phyloP scores from a whole-genome alignment of 2,329 filamentous ascomycete genomes.

The Madurella mycetomatis region DNA sequence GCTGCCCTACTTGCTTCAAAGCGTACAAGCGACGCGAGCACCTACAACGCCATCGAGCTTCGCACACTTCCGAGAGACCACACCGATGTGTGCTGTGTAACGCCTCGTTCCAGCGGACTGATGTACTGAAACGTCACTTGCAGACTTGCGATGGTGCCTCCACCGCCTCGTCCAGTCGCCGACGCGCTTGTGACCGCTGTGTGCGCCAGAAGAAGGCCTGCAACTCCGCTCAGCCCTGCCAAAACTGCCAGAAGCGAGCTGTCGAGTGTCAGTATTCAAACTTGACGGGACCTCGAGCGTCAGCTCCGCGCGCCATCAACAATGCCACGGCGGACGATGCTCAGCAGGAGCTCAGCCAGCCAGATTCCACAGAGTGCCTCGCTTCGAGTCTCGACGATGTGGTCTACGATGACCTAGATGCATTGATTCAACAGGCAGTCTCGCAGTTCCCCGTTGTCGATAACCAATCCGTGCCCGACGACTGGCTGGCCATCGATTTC shows the following conservation, averaged over 20 bases:
- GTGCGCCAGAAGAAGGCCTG: conserved; percentile 35
- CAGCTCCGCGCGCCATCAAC: not conserved
- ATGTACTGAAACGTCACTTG: conserved; percentile 35
- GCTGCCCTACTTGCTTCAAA: conserved; percentile 32
- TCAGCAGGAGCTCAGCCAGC: not conserved
- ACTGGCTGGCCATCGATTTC: conserved; percentile 17
- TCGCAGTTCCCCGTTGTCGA: conserved; percentile 16
- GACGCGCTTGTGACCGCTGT: conserved; percentile 34
- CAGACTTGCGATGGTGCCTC: conserved; percentile 30
- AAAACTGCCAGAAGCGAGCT: conserved; percentile 27
- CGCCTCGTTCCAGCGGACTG: conserved; percentile 34
- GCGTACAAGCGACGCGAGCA: conserved; percentile 36
- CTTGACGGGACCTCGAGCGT: not conserved
- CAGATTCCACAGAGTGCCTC: not conserved
- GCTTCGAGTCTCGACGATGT: conserved; percentile 9
- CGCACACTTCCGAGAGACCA: conserved; percentile 32
- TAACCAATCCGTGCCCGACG: conserved; percentile 4
- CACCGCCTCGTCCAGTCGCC: conserved; percentile 20
- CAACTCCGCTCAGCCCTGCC: conserved; percentile 30
- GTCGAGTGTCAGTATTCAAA: conserved; percentile 25
- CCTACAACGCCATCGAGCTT: conserved; percentile 32
- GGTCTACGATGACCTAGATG: conserved; percentile 16
- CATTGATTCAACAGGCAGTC: conserved; percentile 19
- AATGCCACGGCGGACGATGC: not conserved
- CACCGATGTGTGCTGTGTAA: conserved; percentile 31